Conservation (phyloP, 2,329 filamentous ascomycete genomes). For the Chalara sp. region DNA sequence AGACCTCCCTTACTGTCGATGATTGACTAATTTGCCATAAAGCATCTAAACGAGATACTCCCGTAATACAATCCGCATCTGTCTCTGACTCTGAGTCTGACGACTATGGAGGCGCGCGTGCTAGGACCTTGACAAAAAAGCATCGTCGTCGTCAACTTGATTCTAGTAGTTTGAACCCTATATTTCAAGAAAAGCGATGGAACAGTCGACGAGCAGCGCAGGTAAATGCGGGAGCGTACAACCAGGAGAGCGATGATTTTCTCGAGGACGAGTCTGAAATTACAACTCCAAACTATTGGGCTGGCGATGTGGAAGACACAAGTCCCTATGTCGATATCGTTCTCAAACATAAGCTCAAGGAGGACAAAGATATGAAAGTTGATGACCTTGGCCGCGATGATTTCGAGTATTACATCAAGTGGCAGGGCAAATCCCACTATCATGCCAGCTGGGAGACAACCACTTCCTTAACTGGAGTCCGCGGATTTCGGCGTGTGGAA, state of each 20-base stretch:
- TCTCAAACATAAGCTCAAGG: conserved; percentile 75
- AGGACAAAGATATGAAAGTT: conserved; percentile 52
- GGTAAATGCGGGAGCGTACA: conserved; percentile 52
- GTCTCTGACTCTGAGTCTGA: conserved; percentile 66
- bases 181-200: conserved; percentile 79
- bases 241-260: conserved; percentile 57
- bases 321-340: conserved; percentile 86
- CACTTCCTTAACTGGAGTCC: conserved; percentile 65
- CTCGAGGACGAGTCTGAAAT: conserved; percentile 56
- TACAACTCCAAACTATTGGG: conserved; percentile 64
- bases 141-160: conserved; percentile 69
- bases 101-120: conserved; percentile 71
- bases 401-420: conserved; percentile 92
- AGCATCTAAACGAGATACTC: conserved; percentile 57
- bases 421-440: conserved; percentile 91
- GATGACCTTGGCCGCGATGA: conserved; percentile 59
- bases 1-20: no score
- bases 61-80: conserved; percentile 46
- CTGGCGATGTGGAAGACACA: conserved; percentile 64
- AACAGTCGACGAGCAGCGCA: conserved; percentile 80
- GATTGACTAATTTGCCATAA: no score
- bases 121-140: conserved; percentile 65
- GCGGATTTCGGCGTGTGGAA: conserved; percentile 82
- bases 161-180: conserved; percentile 55
- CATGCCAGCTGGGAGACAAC: conserved; percentile 93